Conservation (phyloP, 495 filamentous ascomycete genomes). For the Tuber umbilicatum region DNA sequence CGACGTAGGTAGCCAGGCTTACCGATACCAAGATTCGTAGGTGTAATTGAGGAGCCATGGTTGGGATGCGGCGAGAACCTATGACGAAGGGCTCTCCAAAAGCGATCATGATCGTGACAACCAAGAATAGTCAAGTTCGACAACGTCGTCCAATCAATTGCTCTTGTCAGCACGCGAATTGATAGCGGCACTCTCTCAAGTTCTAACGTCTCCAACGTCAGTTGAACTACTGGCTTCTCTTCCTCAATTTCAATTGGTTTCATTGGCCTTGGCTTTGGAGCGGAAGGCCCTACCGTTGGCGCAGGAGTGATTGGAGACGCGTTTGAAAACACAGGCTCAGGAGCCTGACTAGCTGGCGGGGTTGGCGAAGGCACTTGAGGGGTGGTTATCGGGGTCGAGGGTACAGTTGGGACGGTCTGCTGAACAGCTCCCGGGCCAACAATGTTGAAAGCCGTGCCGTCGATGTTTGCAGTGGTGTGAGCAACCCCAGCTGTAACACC, state of each 20-base stretch:
- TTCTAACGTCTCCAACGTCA: slow-evolving; percentile 70
- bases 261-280: slow-evolving; percentile 4
- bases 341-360: background rate
- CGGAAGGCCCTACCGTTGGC: slow-evolving; percentile 6
- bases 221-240: slow-evolving; percentile 42
- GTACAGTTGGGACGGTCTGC: slow-evolving; percentile 17
- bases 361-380: slow-evolving; percentile 1
- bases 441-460: slow-evolving; percentile 20
- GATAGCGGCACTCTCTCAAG: slow-evolving; percentile 75
- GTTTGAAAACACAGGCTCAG: slow-evolving; percentile 12
- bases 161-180: slow-evolving; percentile 58
- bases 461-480: slow-evolving; percentile 2
- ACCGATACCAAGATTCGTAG: slow-evolving; percentile 2
- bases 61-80: slow-evolving; percentile 56
- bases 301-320: slow-evolving; percentile 9
- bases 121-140: slow-evolving; percentile 75
- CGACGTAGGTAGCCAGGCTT: slow-evolving; percentile 38
- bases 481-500: slow-evolving; percentile 19
- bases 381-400: background rate
- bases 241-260: slow-evolving; percentile 24
- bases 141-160: slow-evolving; percentile 72
- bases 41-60: slow-evolving; percentile 16
- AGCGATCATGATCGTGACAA: slow-evolving; percentile 67
- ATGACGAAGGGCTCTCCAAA: slow-evolving; percentile 73
- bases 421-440: slow-evolving; percentile 28